Evolutionary conservation across 345 rosid genomes (phyloP).

Genomic region (Rhodamnia argentea): DNA sequence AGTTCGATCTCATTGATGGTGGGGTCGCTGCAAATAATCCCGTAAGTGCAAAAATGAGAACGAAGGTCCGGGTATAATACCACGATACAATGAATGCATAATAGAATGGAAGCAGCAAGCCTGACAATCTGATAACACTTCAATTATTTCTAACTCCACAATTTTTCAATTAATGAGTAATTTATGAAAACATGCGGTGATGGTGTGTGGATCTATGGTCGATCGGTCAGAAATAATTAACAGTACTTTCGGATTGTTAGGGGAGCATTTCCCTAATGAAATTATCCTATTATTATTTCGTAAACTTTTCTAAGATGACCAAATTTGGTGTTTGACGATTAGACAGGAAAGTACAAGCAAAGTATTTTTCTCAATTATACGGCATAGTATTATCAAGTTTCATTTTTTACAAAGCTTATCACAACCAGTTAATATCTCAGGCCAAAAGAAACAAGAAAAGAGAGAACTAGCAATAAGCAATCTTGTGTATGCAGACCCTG

Average conservation of each 20-base stretch:
- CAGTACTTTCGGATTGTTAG: too few relatives aligned
- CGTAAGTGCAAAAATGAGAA: neutral
- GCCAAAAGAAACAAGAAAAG: neutral
- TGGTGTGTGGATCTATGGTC: too few relatives aligned
- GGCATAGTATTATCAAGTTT: neutral
- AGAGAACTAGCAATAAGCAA: neutral
- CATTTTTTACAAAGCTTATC: neutral
- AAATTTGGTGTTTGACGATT: neutral
- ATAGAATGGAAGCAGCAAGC: too few relatives aligned
- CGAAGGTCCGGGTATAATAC: neutral
- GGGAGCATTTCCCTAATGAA: too few relatives aligned
- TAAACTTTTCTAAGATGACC: too few relatives aligned
- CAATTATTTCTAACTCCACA: too few relatives aligned
- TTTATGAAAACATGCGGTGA: too few relatives aligned
- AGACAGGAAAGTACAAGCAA: neutral
- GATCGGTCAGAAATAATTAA: too few relatives aligned
- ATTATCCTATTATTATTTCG: too few relatives aligned
- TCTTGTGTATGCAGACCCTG: neutral
- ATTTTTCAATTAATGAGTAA: too few relatives aligned
- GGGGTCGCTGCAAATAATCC: slow-evolving; percentile 22
- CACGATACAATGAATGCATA: too few relatives aligned
- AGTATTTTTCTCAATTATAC: neutral
- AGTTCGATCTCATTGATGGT: slow-evolving; percentile 17
- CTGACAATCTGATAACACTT: too few relatives aligned
- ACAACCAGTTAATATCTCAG: neutral